Evolutionary conservation across 1,139 yeast species (phyloP).

Genomic region (Wickerhamomyces sp.): DNA sequence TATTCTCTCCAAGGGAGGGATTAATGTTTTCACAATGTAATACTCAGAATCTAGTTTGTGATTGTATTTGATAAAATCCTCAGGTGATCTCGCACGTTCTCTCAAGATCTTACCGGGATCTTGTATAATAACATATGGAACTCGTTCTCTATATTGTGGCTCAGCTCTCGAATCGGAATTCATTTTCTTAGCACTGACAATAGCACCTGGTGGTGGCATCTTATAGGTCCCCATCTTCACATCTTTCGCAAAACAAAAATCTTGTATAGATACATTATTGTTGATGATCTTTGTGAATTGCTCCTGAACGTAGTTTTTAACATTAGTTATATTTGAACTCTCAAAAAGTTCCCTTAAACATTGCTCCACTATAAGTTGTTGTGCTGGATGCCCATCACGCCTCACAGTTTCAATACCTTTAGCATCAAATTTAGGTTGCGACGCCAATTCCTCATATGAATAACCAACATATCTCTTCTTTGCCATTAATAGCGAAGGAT

Average conservation of each 20-base stretch:
- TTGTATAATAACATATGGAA: conserved; percentile 75
- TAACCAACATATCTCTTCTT: conserved; percentile 91
- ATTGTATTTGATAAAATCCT: conserved; percentile 50
- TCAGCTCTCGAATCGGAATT: conserved; percentile 65
- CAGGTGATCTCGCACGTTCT: conserved; percentile 80
- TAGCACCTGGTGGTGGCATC: conserved; percentile 89
- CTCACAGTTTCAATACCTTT: conserved; percentile 94
- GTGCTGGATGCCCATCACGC: conserved; percentile 93
- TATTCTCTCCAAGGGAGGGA: conserved; percentile 86
- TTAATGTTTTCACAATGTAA: conserved; percentile 73
- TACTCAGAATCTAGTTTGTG: conserved; percentile 71
- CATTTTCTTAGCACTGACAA: conserved; percentile 60
- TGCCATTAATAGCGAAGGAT: conserved; percentile 76
- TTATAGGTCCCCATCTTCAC: conserved; percentile 83
- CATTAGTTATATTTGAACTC: conserved; percentile 62
- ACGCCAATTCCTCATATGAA: conserved; percentile 53
- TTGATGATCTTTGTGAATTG: conserved; percentile 64
- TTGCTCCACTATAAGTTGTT: conserved; percentile 74
- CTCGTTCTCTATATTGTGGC: conserved; percentile 86
- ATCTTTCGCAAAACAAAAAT: conserved; percentile 89
- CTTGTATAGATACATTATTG: conserved; percentile 65
- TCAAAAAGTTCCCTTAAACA: conserved; percentile 66
- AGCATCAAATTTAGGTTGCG: conserved; percentile 75
- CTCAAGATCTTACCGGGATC: conserved; percentile 67
- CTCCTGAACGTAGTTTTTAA: conserved; percentile 57